Evolutionary conservation across 2,329 filamentous ascomycete species (phyloP).

Genomic region (Phialemonium atrogriseum): DNA sequence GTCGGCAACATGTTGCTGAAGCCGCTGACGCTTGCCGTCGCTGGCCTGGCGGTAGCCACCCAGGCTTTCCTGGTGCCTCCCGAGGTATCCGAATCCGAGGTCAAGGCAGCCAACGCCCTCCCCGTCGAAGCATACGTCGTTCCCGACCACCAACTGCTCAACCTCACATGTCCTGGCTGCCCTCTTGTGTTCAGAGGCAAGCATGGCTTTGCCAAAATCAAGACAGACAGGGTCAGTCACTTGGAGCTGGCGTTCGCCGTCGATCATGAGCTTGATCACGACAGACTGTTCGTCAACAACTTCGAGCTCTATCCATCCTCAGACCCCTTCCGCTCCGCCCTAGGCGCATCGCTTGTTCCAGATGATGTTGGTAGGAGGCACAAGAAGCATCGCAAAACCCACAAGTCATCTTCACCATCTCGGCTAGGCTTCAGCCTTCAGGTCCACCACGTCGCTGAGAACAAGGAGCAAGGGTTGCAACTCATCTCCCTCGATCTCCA

Average conservation of each 20-base stretch:
- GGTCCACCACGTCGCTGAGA: slow-evolving; percentile 32
- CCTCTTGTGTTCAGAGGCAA: slow-evolving; percentile 25
- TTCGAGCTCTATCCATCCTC: slow-evolving; percentile 50
- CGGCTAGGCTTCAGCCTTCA: slow-evolving; percentile 43
- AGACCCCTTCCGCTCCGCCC: slow-evolving; percentile 32
- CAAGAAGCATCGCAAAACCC: slow-evolving; percentile 12
- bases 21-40: slow-evolving; percentile 34
- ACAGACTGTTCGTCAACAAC: slow-evolving; percentile 49
- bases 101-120: slow-evolving; percentile 31
- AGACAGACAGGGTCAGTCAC: slow-evolving; percentile 22
- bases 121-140: slow-evolving; percentile 25
- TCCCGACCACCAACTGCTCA: slow-evolving; percentile 29
- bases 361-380: slow-evolving; percentile 21
- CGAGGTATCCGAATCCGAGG: slow-evolving; percentile 32
- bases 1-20: slow-evolving; percentile 26
- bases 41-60: slow-evolving; percentile 24
- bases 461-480: slow-evolving; percentile 42
- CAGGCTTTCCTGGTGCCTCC: slow-evolving; percentile 48
- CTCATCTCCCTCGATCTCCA: slow-evolving; percentile 47
- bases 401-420: no score
- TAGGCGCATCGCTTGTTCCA: slow-evolving; percentile 37
- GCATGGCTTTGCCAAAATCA: slow-evolving; percentile 14
- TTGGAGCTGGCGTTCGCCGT: slow-evolving; percentile 48
- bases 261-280: slow-evolving; percentile 31
- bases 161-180: slow-evolving; percentile 47